Conservation (phyloP, 148 eudicot species). For the Heliosperma pusillum region DNA sequence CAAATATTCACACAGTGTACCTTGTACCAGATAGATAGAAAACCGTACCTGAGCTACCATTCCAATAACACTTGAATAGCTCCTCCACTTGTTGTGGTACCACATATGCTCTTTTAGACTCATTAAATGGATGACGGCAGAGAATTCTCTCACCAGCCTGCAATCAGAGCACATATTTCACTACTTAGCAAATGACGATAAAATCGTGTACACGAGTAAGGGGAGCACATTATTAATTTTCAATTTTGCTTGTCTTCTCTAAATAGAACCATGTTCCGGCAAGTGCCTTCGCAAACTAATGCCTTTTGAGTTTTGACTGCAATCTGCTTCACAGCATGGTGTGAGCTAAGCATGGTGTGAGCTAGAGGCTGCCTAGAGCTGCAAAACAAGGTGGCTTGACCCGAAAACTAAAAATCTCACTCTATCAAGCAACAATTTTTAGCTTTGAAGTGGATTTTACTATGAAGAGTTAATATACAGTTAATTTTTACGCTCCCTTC, state of each 20-base stretch:
- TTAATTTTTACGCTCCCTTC: too few species aligned
- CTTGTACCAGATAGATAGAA: neutral
- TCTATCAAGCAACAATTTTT: neutral
- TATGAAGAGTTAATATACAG: too few species aligned
- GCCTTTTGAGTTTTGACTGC: neutral
- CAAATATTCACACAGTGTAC: neutral
- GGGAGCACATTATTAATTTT: neutral
- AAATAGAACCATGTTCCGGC: neutral
- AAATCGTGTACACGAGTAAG: neutral
- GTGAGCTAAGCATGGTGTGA: neutral
- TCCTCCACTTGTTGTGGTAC: slow-evolving; percentile 95
- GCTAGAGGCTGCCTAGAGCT: neutral
- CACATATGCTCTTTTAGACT: slow-evolving; percentile 93
- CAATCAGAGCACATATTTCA: slow-evolving; percentile 12
- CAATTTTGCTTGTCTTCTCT: neutral
- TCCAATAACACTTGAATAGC: slow-evolving; percentile 91
- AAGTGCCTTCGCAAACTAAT: neutral
- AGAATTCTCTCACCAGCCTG: slow-evolving; percentile 79
- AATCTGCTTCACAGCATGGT: neutral
- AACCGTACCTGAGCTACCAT: slow-evolving; percentile 71
- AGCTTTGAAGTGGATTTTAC: neutral
- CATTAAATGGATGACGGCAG: slow-evolving; percentile 96
- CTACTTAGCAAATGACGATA: neutral
- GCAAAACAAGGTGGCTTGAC: neutral
- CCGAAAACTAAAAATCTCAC: neutral